Evolutionary conservation across 2,329 filamentous ascomycete species (phyloP).

Genomic region (Grosmannia huntii): DNA sequence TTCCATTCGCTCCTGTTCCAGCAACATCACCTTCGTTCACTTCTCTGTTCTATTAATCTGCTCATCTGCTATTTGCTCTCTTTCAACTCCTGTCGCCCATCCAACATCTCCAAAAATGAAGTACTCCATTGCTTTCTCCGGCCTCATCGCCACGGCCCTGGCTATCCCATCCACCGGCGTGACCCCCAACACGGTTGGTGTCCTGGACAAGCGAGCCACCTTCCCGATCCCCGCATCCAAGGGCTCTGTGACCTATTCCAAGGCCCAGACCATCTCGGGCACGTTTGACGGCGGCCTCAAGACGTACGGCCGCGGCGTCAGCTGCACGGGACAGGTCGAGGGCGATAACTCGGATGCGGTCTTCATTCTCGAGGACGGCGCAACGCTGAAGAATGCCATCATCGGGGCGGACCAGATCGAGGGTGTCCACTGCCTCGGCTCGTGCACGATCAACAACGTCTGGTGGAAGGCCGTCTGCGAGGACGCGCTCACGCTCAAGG

Average conservation of each 20-base stretch:
- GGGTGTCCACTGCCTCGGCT: conserved; percentile 34
- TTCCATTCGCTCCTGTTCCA: background rate
- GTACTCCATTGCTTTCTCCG: background rate
- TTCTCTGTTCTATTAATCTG: background rate
- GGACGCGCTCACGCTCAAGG: conserved; percentile 24
- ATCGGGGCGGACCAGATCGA: conserved; percentile 35
- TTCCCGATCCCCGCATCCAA: background rate
- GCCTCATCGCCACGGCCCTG: background rate
- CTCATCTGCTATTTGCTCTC: background rate
- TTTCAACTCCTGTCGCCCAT: background rate
- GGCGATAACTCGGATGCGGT: conserved; percentile 26
- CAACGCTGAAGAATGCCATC: conserved; percentile 37
- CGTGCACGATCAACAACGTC: conserved; percentile 26
- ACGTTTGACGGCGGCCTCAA: conserved; percentile 32
- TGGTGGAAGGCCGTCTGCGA: conserved; percentile 24
- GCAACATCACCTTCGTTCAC: background rate
- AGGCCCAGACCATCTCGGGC: conserved; percentile 8
- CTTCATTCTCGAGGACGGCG: conserved; percentile 36
- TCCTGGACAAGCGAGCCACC: background rate
- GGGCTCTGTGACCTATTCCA: background rate
- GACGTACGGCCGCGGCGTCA: conserved; percentile 6
- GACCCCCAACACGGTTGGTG: background rate
- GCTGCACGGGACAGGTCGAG: conserved; percentile 11
- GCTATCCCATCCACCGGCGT: background rate
- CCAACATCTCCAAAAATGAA: background rate